Evolutionary conservation across 495 filamentous ascomycete species (phyloP).

Genomic region (Penicillium pulvis): DNA sequence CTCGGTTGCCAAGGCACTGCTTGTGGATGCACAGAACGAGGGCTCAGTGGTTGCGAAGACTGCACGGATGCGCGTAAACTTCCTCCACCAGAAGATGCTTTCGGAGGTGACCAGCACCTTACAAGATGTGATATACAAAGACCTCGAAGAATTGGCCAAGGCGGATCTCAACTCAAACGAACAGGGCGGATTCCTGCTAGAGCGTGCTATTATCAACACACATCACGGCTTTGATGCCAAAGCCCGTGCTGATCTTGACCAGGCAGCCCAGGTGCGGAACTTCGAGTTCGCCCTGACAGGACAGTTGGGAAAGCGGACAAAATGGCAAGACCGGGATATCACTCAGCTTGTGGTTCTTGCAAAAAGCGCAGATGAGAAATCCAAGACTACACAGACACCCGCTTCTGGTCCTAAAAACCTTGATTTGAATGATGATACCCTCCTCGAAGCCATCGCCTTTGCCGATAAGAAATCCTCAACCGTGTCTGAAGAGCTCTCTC

Average conservation of each 20-base stretch:
- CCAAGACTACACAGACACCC: constrained; percentile 22
- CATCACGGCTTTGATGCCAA: constrained; percentile 79
- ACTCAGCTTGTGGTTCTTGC: constrained; percentile 93
- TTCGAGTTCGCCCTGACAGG: constrained; percentile 88
- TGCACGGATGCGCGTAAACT: constrained; percentile 67
- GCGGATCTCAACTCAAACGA: constrained; percentile 45
- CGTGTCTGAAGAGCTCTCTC: constrained; percentile 59
- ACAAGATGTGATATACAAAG: constrained; percentile 58
- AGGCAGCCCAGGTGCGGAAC: constrained; percentile 61
- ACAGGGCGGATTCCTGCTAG: constrained; percentile 69
- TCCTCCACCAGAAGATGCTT: constrained; percentile 86
- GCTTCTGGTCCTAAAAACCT: constrained; percentile 62
- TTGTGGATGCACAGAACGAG: constrained; percentile 33
- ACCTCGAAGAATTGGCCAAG: constrained; percentile 45
- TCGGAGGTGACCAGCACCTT: constrained; percentile 71
- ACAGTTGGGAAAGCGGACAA: constrained; percentile 85
- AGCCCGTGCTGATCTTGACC: constrained; percentile 68
- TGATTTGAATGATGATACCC: constrained; percentile 86
- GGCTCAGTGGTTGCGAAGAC: constrained; percentile 42
- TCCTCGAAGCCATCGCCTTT: constrained; percentile 86
- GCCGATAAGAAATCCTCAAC: constrained; percentile 49
- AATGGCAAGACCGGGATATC: constrained; percentile 84
- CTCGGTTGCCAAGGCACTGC: constrained; percentile 64
- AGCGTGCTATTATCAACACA: constrained; percentile 81
- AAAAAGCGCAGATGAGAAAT: constrained; percentile 56